Evolutionary conservation across 2,329 filamentous ascomycete genomes (phyloP), one percentile per base, ranked within the genome.

Genomic region (Xylariaceae sp.): DNA sequence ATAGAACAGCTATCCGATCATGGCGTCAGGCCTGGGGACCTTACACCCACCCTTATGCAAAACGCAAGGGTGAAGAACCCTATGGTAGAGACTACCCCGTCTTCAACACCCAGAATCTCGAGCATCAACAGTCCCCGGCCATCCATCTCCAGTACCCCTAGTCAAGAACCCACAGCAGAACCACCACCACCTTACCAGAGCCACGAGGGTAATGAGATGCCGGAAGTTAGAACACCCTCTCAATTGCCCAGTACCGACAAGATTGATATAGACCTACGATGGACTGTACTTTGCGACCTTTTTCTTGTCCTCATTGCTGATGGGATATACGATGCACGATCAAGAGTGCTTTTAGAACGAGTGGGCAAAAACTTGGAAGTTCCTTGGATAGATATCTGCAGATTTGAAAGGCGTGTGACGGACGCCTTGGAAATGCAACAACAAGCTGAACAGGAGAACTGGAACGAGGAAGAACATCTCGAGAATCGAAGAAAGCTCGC

Each of bases 401-500:
- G 91, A 32, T 99, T 99, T 67, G 94, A 99, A 74, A 97, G 97
- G 75, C 88, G 92, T 47, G 91, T 99, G 5, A 97, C 94, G 6
- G 94, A 99, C 72, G 92, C 94, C 1, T 77, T 99, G 18, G 94
- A 99, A 72, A 97, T 99, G 91, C 93, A 97, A 73, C 92, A 97
- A 72, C 86, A 89, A 40, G 91, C 91, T 5, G 89, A 92, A 59
- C 95, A 93, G 66, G 94, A 99, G 73, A 96, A 93, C 59, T 99
- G 94, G 94, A 95, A 97, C 62, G 94, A 99, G 71, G 88, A 94
- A 9, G 91, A 95, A 60, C 92, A 97, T 69, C 91, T 97, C 80
- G 91, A 96, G 71, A 83, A 80, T 53, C 84, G 94, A 40, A 83
- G 90, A 45, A 96, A 97, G 70, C 76, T 84, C 67, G 91, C 90